These are phyloP conservation scores for Hortiboletus flavorubellus DNA, from an alignment of 768 basidiomycete genomes.

Conservation along the genomic window DNA sequence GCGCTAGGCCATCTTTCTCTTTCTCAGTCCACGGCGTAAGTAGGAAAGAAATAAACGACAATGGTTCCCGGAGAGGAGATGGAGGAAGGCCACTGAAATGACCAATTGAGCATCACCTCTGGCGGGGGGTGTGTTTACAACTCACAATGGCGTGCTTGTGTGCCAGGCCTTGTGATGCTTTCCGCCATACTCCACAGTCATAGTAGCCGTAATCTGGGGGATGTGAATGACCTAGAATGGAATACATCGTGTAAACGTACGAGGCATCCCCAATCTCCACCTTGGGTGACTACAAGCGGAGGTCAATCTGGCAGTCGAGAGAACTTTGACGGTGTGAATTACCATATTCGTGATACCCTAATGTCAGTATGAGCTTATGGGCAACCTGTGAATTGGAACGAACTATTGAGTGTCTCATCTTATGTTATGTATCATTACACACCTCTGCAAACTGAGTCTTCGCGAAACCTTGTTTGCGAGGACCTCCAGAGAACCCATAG, in stretches of 20 bases:
- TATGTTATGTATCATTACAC: background rate
- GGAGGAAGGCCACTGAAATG: conserved; percentile 25
- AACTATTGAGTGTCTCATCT: too few relatives aligned
- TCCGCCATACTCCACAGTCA: conserved; percentile 36
- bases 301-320: background rate
- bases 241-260: conserved; percentile 24
- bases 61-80: conserved; percentile 25
- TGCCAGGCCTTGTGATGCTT: conserved; percentile 52
- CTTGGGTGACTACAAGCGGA: conserved; percentile 39
- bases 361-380: conserved; percentile 46
- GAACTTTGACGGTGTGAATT: background rate
- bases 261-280: conserved; percentile 45
- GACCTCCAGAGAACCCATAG: conserved; percentile 58
- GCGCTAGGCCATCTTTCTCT: conserved; percentile 25
- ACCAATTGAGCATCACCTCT: background rate
- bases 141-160: conserved; percentile 45
- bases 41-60: conserved; percentile 26
- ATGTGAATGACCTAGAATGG: background rate
- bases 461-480: conserved; percentile 49
- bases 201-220: conserved; percentile 33
- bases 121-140: background rate
- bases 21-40: conserved; percentile 23
- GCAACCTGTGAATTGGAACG: conserved; percentile 31
- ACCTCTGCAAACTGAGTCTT: conserved; percentile 56
- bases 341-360: conserved; percentile 52